Evolutionary conservation across 495 filamentous ascomycete genomes (phyloP).

Genomic region (Polyplosphaeria fusca): DNA sequence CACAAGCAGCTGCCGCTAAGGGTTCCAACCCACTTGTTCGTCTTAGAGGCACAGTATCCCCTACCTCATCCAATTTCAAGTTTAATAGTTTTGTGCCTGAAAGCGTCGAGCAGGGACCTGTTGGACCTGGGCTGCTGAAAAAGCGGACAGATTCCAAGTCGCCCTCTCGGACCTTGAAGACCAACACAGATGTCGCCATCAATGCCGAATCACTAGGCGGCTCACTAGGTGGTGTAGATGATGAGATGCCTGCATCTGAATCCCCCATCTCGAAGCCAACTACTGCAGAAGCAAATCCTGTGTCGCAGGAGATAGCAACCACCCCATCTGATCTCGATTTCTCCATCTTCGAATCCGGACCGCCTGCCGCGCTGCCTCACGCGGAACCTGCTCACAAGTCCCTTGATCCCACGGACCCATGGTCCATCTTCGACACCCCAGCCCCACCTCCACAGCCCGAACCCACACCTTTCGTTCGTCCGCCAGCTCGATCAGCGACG

Average conservation of each 20-base stretch:
- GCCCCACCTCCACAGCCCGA: neutral
- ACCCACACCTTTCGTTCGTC: constrained; percentile 4
- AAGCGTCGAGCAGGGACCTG: constrained; percentile 5
- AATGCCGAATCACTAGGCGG: too few species aligned
- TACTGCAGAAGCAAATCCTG: too few species aligned
- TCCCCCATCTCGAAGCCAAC: too few species aligned
- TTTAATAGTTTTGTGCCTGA: constrained; percentile 15
- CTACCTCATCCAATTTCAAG: constrained; percentile 19
- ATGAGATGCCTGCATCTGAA: too few species aligned
- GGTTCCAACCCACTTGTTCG: constrained; percentile 16
- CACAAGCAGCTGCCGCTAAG: neutral
- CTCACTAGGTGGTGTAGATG: too few species aligned
- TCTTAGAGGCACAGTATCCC: constrained; percentile 18
- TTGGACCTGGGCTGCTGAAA: constrained; percentile 18
- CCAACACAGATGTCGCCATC: too few species aligned
- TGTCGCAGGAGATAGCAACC: too few species aligned
- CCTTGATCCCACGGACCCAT: constrained; percentile 15
- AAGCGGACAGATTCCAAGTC: too few species aligned
- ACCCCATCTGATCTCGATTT: constrained; percentile 19
- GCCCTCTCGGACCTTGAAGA: too few species aligned
- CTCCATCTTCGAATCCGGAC: constrained; percentile 29
- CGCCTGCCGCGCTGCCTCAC: neutral
- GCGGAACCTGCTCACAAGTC: neutral
- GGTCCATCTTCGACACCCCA: constrained; percentile 15
- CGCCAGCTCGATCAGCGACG: neutral